Conservation (phyloP, 129 eudicot species). For the Escallonia rubra region DNA sequence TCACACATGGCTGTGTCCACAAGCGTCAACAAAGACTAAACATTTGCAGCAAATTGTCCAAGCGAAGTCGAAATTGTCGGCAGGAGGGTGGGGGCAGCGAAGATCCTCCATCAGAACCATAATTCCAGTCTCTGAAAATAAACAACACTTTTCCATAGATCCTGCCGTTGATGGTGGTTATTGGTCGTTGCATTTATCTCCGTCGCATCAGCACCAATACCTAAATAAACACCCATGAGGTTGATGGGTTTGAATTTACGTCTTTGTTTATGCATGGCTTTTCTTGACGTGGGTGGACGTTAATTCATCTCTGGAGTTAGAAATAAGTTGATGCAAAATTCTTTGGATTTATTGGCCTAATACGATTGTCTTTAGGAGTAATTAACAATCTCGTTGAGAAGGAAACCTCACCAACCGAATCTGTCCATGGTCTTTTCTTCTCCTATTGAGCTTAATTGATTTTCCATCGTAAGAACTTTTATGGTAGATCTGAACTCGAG, state of each 20-base stretch:
- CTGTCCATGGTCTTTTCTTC: slow-evolving; percentile 3
- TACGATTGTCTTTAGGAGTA: background rate
- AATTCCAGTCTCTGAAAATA: background rate
- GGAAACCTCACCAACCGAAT: slow-evolving; percentile 24
- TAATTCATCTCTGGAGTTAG: background rate
- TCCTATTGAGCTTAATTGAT: background rate
- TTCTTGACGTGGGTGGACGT: slow-evolving; percentile 2
- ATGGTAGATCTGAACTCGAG: too few species aligned
- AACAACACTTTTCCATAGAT: slow-evolving; percentile 14
- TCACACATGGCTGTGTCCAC: too few species aligned
- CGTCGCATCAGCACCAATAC: background rate
- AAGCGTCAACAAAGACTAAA: too few species aligned
- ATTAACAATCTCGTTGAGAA: slow-evolving; percentile 9
- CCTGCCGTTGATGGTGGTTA: slow-evolving; percentile 38
- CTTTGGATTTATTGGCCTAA: slow-evolving; percentile 14
- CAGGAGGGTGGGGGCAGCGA: background rate
- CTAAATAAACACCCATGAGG: background rate
- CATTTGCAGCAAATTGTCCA: background rate
- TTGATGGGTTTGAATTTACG: background rate
- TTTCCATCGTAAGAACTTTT: background rate
- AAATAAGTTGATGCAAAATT: background rate
- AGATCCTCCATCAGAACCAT: slow-evolving; percentile 5
- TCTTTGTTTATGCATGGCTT: background rate
- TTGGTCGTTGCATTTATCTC: slow-evolving; percentile 10
- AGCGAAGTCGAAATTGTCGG: slow-evolving; percentile 16